Base-by-base conservation (phyloP, 1,284 basidiomycete genomes). In the Pyrrhoderma lamaoense region DNA sequence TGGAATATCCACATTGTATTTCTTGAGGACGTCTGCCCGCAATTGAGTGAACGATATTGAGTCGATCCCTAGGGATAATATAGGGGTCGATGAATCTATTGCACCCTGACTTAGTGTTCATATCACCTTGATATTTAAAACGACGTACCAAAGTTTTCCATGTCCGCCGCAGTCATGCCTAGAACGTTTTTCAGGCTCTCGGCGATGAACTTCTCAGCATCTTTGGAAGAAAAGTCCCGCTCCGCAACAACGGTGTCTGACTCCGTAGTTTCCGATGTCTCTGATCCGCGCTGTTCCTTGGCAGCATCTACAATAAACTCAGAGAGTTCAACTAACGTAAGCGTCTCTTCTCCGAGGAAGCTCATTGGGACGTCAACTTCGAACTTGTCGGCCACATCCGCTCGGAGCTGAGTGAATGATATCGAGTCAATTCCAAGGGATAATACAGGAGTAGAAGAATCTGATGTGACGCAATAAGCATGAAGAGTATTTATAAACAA, bases 41-140 rank as follows among this genome's bases (percentile, higher is more conserved):
- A 53, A 42, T 35, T 53, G 52, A n/a, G 52, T 53, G 14, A 53
- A 53, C 4, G 52, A 48, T 19, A 53, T 53, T 16, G 52, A 53
- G 31, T 53, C 52, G 14, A 53, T 48, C 14, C 52, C 52, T 9
- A 53, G 47, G 8, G 52, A 48, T 22, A 49, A 44, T 13, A 51
- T 21, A 4, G 51, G 51, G 2, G 44, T 52, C 23, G 51, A 52
- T 14, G 51, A 52, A 47, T 52, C 51, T 52, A 21, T 27, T 18
- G 25, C 22, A 38, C 11, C n/a, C 19, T 18, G 38, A 42, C 5
- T 5, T 1, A 3, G 43, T 14, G 42, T 43, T 16, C 34, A 3
- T 9, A 5, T 13, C 7, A 8, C n/a, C 37, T n/a, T 14, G 14
- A 34, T n/a, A 8, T 19, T 21, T 18, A 23, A 22, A 22, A 46